Evolutionary conservation across 345 rosid species (phyloP).

Genomic region (Citrus unshiu): DNA sequence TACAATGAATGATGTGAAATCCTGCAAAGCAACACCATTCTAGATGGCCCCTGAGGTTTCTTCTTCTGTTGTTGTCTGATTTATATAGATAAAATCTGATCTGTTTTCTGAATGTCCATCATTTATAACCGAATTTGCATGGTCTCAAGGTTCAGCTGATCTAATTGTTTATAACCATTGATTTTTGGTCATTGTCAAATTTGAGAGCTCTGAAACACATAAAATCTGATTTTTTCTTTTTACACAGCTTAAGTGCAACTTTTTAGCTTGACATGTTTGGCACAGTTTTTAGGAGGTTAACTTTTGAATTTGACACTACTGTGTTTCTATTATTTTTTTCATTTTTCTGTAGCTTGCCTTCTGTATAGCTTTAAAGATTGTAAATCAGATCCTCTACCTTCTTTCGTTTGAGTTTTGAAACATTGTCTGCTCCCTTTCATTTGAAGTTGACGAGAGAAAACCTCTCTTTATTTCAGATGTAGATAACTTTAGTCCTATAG

Average conservation of each 20-base stretch:
- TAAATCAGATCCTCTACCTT: no score
- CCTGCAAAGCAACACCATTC: slow-evolving; percentile 75
- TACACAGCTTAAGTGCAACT: no score
- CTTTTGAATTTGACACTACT: neutral
- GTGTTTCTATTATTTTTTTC: no score
- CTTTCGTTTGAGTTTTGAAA: no score
- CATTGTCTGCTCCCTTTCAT: no score
- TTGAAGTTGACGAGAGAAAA: no score
- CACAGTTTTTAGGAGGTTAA: neutral
- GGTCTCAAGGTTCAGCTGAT: neutral
- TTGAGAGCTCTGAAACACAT: neutral
- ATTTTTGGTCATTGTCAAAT: neutral
- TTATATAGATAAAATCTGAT: neutral
- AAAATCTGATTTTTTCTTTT: neutral
- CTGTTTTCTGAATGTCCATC: neutral
- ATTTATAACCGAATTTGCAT: neutral
- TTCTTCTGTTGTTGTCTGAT: slow-evolving; percentile 15
- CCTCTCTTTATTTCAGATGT: no score
- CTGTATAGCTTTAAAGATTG: no score
- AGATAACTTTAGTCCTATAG: no score
- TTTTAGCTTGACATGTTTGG: no score
- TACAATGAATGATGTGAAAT: slow-evolving; percentile 64
- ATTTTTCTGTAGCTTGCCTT: no score
- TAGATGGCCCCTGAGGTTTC: slow-evolving; percentile 99
- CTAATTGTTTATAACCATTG: neutral